Percentiles rank a stretch among this genome's conserved stretches.
Evolutionary conservation across 441 rosid genomes (phyloP).

Genomic region (Dalechampia spathulata): DNA sequence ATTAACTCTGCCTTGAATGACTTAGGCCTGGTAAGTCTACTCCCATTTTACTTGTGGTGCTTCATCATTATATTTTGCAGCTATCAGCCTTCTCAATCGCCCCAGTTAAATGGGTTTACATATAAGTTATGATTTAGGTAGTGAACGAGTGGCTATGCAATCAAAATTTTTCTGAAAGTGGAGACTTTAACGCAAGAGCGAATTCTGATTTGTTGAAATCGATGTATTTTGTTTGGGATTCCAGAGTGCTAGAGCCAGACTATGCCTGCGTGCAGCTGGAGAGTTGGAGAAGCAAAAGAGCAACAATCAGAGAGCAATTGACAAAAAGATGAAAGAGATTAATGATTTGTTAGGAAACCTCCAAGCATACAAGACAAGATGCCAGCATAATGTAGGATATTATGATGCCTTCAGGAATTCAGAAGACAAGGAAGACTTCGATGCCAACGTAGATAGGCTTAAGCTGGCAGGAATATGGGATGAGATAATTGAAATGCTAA

Average conservation of each 20-base stretch:
- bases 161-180: background rate
- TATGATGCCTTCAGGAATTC: slow-evolving; percentile 60
- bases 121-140: background rate
- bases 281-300: slow-evolving; percentile 49
- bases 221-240: slow-evolving; percentile 4
- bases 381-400: slow-evolving; percentile 37
- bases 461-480: slow-evolving; percentile 63
- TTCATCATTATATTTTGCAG: background rate
- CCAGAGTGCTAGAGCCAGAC: slow-evolving; percentile 54
- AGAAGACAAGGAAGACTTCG: slow-evolving; percentile 37
- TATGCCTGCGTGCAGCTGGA: slow-evolving; percentile 53
- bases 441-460: slow-evolving; percentile 63
- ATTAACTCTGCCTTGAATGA: slow-evolving; percentile 28
- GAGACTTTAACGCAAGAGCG: too few relatives aligned
- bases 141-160: background rate
- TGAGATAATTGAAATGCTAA: slow-evolving; percentile 58
- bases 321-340: slow-evolving; percentile 24
- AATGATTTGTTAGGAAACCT: slow-evolving; percentile 18
- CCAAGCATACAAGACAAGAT: slow-evolving; percentile 32
- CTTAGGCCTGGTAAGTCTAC: slow-evolving; percentile 54
- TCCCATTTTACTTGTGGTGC: background rate
- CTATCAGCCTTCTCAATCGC: background rate
- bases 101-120: background rate
- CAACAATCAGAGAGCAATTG: slow-evolving; percentile 25
- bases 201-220: too few relatives aligned